Evolutionary conservation across 495 filamentous ascomycete genomes (phyloP).

Genomic region (Tuber calosporum): DNA sequence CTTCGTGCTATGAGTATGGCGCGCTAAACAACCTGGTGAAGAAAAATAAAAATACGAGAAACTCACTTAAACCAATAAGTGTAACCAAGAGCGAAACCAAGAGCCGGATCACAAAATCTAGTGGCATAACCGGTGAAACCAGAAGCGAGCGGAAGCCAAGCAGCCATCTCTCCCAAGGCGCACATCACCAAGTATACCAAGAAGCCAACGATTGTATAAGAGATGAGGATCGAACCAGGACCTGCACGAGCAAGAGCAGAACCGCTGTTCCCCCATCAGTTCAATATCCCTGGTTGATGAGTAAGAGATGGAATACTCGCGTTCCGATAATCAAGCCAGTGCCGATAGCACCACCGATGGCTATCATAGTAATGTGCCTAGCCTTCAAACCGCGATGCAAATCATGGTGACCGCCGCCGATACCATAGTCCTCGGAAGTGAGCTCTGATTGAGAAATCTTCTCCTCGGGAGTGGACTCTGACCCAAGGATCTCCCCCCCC

Average conservation of each 20-base stretch:
- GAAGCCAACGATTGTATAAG: conserved; percentile 55
- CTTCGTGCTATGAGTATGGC: conserved; percentile 46
- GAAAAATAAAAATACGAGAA: conserved; percentile 23
- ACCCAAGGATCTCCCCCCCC: conserved; percentile 20
- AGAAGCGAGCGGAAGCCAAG: conserved; percentile 52
- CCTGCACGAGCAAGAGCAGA: conserved; percentile 58
- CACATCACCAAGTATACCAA: conserved; percentile 57
- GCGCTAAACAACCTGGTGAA: conserved; percentile 48
- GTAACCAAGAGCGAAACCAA: conserved; percentile 59
- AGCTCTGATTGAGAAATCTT: conserved; percentile 8
- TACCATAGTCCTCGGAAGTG: conserved; percentile 8
- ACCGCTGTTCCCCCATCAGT: conserved; percentile 45
- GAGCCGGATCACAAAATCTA: conserved; percentile 56
- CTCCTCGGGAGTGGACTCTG: background rate
- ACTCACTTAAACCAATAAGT: conserved; percentile 55
- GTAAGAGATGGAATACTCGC: conserved; percentile 23
- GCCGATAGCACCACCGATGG: conserved; percentile 77
- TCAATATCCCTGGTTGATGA: background rate
- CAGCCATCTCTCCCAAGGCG: conserved; percentile 58
- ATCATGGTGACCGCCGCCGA: conserved; percentile 15
- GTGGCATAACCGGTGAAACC: conserved; percentile 57
- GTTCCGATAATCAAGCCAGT: conserved; percentile 58
- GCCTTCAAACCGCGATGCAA: conserved; percentile 59
- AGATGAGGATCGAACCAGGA: conserved; percentile 65
- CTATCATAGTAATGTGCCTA: conserved; percentile 72